A percentile compares a stretch with the other conserved stretches of the same genome.
Evolutionary conservation across 148 eudicot genomes (phyloP).

Genomic region (Rhododendron kiyosumense): DNA sequence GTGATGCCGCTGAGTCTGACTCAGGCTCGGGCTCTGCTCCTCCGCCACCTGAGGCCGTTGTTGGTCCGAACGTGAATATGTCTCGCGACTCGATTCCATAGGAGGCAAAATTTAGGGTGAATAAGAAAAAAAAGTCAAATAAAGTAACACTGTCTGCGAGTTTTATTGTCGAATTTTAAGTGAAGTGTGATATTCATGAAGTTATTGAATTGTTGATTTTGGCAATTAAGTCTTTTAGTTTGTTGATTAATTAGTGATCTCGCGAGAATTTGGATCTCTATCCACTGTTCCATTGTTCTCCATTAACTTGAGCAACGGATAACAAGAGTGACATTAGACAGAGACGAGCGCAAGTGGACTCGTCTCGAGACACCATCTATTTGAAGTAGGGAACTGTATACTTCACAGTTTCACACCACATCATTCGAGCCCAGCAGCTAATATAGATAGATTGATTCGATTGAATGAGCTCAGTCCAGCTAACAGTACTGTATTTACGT

Average conservation of each 20-base stretch:
- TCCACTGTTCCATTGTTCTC: not conserved
- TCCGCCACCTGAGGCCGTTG: not conserved
- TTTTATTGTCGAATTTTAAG: not conserved
- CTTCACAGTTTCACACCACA: too few species aligned
- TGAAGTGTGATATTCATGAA: not conserved
- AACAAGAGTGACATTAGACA: not conserved
- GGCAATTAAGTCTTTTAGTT: not conserved
- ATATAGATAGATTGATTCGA: too few species aligned
- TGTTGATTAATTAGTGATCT: not conserved
- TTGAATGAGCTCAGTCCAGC: too few species aligned
- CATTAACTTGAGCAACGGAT: not conserved
- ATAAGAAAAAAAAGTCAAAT: not conserved
- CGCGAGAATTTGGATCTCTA: not conserved
- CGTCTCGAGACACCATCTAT: too few species aligned
- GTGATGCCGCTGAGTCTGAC: slow-evolving; percentile 19
- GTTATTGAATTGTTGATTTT: not conserved
- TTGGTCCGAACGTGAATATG: not conserved
- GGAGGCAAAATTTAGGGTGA: not conserved
- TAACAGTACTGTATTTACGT: too few species aligned
- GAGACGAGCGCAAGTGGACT: not conserved
- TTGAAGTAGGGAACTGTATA: too few species aligned
- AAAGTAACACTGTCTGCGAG: not conserved
- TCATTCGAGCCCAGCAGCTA: too few species aligned
- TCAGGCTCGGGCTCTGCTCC: not conserved
- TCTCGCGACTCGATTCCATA: not conserved